Conservation (phyloP, 2,329 filamentous ascomycete species). For the Coleophoma crateriformis region DNA sequence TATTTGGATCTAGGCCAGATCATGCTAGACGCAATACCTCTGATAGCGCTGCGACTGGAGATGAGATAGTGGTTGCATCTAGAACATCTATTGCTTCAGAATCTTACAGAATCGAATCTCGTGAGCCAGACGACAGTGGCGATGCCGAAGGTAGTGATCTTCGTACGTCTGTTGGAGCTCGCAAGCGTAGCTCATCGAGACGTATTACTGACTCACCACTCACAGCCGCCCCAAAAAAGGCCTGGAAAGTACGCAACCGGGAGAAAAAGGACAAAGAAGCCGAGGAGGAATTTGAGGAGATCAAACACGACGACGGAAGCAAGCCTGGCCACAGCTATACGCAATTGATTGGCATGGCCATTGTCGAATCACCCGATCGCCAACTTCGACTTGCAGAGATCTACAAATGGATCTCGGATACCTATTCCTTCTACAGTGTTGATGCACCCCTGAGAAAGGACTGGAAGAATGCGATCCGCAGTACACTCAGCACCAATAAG, state of each 20-base stretch:
- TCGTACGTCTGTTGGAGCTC: background rate
- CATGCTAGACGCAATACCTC: background rate
- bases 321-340: background rate
- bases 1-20: background rate
- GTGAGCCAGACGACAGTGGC: background rate
- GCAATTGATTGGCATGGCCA: background rate
- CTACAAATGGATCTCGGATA: conserved; percentile 1
- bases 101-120: background rate
- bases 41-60: background rate
- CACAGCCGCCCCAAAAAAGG: background rate
- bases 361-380: background rate
- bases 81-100: background rate
- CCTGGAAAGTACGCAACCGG: background rate
- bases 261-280: background rate
- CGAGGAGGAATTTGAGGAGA: background rate
- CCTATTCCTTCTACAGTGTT: conserved; percentile 1
- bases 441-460: background rate
- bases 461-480: background rate
- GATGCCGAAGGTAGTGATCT: background rate
- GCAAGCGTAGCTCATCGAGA: background rate
- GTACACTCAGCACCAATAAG: background rate
- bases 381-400: conserved; percentile 1
- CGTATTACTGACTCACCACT: background rate
- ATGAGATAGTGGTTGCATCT: background rate
- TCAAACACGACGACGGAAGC: background rate